Evolutionary conservation across 345 rosid species (phyloP).

Genomic region (Dimocarpus longan): DNA sequence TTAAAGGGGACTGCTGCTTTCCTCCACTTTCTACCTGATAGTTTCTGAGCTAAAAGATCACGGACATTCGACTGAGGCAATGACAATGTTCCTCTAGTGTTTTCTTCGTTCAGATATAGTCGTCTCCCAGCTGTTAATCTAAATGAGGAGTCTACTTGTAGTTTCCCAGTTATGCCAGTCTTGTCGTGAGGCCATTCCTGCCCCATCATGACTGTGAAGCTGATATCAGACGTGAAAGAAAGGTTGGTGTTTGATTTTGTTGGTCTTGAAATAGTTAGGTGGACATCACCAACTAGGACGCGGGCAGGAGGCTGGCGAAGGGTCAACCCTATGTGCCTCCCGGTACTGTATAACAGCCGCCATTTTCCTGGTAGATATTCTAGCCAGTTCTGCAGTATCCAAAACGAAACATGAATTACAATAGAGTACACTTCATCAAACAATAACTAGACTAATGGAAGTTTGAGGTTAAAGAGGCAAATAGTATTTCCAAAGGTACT

Average conservation of each 20-base stretch:
- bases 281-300: constrained; percentile 64
- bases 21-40: constrained; percentile 68
- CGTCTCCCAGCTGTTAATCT: constrained; percentile 61
- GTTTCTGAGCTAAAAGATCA: constrained; percentile 52
- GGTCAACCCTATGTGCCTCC: constrained; percentile 88
- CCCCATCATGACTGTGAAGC: constrained; percentile 62
- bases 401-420: constrained; percentile 11
- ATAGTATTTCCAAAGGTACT: background rate
- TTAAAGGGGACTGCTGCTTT: constrained; percentile 69
- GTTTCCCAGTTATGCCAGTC: constrained; percentile 53
- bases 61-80: constrained; percentile 45
- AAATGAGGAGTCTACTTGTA: constrained; percentile 62
- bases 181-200: constrained; percentile 81
- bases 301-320: constrained; percentile 83
- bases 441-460: background rate
- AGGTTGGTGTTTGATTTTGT: constrained; percentile 42
- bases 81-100: constrained; percentile 45
- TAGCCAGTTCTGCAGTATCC: constrained; percentile 65
- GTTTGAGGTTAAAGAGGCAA: background rate
- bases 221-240: constrained; percentile 54
- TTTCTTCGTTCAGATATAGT: constrained; percentile 76
- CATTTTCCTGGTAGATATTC: constrained; percentile 89
- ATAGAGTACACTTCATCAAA: background rate
- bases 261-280: constrained; percentile 53
- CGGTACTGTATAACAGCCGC: constrained; percentile 82